Evolutionary conservation across 768 basidiomycete species (phyloP).

Genomic region (Termitomyces sp.): DNA sequence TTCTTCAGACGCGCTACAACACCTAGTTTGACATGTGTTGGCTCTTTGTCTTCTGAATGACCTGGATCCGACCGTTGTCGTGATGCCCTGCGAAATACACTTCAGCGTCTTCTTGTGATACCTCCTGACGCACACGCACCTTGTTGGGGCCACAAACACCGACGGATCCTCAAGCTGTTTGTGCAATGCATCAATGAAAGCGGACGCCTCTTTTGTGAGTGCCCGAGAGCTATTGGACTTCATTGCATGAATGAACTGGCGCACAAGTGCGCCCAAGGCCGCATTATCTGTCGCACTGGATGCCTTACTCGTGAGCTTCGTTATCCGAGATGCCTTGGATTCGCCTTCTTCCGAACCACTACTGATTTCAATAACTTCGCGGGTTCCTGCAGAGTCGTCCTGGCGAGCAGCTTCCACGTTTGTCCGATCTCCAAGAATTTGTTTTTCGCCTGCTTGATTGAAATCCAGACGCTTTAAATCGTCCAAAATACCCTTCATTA

Average conservation of each 20-base stretch:
- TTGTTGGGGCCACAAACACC: slow-evolving; percentile 51
- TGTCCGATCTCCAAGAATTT: slow-evolving; percentile 47
- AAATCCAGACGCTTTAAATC: slow-evolving; percentile 60
- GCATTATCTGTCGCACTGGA: slow-evolving; percentile 49
- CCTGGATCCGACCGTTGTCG: slow-evolving; percentile 35
- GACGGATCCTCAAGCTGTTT: slow-evolving; percentile 72
- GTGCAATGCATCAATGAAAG: slow-evolving; percentile 64
- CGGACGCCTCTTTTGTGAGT: slow-evolving; percentile 67
- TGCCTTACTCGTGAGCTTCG: slow-evolving; percentile 40
- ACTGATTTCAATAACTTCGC: slow-evolving; percentile 46
- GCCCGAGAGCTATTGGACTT: slow-evolving; percentile 63
- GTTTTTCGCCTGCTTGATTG: slow-evolving; percentile 31
- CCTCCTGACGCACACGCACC: slow-evolving; percentile 30
- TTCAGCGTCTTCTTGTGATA: slow-evolving; percentile 1
- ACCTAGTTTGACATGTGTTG: slow-evolving; percentile 53
- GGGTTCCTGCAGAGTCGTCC: slow-evolving; percentile 12
- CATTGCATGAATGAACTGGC: slow-evolving; percentile 60
- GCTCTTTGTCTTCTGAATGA: slow-evolving; percentile 36
- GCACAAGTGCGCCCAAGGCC: slow-evolving; percentile 49
- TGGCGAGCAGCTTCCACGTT: slow-evolving; percentile 38
- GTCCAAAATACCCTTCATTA: slow-evolving; percentile 54
- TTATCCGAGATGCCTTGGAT: slow-evolving; percentile 54
- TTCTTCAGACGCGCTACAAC: slow-evolving; percentile 54
- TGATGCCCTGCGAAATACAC: slow-evolving; percentile 10
- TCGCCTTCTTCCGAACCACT: slow-evolving; percentile 33